These are phyloP conservation scores for Nemania abortiva DNA, from an alignment of 2,329 filamentous ascomycete genomes.

Conservation along the genomic window DNA sequence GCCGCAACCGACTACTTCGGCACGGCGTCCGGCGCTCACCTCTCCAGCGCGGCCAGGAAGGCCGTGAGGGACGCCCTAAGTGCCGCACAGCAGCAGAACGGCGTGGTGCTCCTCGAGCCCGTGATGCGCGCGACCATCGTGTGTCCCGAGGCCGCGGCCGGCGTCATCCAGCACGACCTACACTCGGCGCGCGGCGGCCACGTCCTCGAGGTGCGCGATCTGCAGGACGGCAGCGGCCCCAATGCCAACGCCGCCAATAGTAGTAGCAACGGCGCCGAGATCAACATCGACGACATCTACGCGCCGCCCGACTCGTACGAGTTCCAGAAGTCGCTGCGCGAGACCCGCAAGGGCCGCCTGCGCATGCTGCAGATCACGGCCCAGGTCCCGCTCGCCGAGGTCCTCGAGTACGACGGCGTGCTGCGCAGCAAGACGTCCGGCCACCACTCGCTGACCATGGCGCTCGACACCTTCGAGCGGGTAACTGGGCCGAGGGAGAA, in stretches of 20 bases:
- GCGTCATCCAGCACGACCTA: conserved; percentile 85
- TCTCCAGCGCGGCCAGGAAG: conserved; percentile 70
- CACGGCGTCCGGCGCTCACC: conserved; percentile 73
- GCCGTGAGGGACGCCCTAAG: conserved; percentile 78
- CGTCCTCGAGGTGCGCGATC: conserved; percentile 75
- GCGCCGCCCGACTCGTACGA: conserved; percentile 87
- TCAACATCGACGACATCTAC: conserved; percentile 83
- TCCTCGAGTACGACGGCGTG: conserved; percentile 94
- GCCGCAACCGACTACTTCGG: conserved; percentile 73
- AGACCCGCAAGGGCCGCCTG: conserved; percentile 60
- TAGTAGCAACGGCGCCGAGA: conserved; percentile 47
- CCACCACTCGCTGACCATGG: conserved; percentile 72
- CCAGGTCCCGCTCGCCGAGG: conserved; percentile 92
- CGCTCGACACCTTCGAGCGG: conserved; percentile 68
- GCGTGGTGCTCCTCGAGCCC: conserved; percentile 84
- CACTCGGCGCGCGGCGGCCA: conserved; percentile 80
- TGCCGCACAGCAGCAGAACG: conserved; percentile 65
- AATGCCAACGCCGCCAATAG: not conserved
- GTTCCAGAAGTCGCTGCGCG: conserved; percentile 67
- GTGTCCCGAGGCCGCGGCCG: conserved; percentile 84
- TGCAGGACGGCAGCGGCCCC: conserved; percentile 63
- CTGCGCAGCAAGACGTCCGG: conserved; percentile 90
- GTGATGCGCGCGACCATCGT: conserved; percentile 92
- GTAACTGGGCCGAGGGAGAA: conserved; percentile 68
- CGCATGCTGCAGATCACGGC: conserved; percentile 78